phyloP scores from a whole-genome alignment of 106 monocot species.

The Phalaenopsis equestris region DNA sequence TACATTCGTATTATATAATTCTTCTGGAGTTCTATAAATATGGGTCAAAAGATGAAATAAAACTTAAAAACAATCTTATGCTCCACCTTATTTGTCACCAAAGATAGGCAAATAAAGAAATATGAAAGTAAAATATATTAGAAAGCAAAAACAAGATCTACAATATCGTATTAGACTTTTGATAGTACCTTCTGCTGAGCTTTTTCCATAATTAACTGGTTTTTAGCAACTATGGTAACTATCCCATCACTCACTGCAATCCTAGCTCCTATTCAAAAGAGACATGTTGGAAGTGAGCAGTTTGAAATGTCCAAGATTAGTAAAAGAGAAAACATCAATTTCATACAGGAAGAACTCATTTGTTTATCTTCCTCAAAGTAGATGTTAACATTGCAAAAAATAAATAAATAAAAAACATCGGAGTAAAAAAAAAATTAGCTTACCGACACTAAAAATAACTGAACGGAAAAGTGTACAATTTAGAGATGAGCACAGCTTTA shows the following conservation, averaged over 20 bases:
- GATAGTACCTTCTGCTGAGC: constrained; percentile 66
- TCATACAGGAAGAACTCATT: neutral
- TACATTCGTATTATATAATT: too few relatives aligned
- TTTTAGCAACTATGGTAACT: constrained; percentile 77
- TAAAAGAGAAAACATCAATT: neutral
- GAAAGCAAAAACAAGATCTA: neutral
- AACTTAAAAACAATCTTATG: too few relatives aligned
- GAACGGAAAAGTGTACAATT: neutral
- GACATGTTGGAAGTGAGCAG: neutral
- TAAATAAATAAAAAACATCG: neutral
- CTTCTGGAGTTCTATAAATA: too few relatives aligned
- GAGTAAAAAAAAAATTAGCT: neutral
- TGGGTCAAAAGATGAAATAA: too few relatives aligned
- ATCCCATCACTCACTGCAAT: constrained; percentile 75
- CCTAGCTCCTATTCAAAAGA: constrained; percentile 51
- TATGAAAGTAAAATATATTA: too few relatives aligned
- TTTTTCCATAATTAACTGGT: constrained; percentile 66
- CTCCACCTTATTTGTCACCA: too few relatives aligned
- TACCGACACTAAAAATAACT: neutral
- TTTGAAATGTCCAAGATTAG: neutral
- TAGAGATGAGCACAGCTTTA: neutral
- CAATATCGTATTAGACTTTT: neutral
- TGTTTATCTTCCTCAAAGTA: neutral
- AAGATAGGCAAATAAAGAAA: too few relatives aligned
- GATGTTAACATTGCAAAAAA: neutral